phyloP scores from a whole-genome alignment of 441 rosid genomes.

The Croton setiger region DNA sequence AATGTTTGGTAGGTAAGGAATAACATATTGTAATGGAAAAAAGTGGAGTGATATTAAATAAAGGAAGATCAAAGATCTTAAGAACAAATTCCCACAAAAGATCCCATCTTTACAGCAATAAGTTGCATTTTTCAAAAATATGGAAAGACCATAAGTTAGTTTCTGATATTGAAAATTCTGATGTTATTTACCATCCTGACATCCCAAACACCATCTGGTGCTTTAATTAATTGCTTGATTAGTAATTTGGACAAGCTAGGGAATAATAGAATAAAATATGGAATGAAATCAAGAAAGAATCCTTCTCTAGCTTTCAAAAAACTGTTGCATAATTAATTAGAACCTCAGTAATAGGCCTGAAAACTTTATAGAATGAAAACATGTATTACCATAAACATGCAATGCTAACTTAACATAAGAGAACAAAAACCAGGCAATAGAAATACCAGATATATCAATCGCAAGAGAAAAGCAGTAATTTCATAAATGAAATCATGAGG shows the following conservation, averaged over 20 bases:
- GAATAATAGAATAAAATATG: not conserved
- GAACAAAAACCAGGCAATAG: not conserved
- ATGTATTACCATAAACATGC: not conserved
- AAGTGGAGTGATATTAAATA: not conserved
- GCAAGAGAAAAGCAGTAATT: too few species aligned
- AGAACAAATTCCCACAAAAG: not conserved
- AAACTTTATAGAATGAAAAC: conserved; percentile 3
- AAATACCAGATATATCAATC: not conserved
- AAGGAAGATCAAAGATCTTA: not conserved
- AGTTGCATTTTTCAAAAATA: not conserved
- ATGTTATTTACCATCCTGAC: not conserved
- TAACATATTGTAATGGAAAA: not conserved
- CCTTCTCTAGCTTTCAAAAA: not conserved
- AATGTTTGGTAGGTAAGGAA: not conserved
- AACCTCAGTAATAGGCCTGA: not conserved
- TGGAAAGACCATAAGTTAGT: not conserved
- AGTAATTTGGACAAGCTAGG: not conserved
- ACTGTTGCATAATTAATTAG: not conserved
- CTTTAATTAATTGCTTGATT: not conserved
- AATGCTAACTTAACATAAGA: not conserved
- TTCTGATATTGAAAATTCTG: not conserved
- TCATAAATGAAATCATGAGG: too few species aligned
- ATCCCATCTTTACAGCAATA: not conserved
- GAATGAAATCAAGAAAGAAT: not conserved
- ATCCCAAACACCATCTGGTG: not conserved